Base-by-base conservation (phyloP, 768 basidiomycete genomes). In the Suillus alpinus region DNA sequence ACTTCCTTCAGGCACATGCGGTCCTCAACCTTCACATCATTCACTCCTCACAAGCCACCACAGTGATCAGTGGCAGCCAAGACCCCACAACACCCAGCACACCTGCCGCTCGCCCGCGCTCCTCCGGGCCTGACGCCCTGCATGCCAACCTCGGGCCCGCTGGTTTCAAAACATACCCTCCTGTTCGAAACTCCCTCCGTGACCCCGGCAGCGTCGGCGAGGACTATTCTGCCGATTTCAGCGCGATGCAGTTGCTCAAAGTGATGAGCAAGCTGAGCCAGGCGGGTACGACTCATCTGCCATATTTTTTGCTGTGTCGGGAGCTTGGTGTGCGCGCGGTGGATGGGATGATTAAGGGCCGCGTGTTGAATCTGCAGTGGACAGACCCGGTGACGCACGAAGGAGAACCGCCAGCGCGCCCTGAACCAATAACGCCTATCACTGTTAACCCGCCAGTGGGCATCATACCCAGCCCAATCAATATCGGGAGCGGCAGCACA, bases 11-110 rank as follows among this genome's bases (percentile, higher is more conserved):
- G 75, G 92, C 92, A 0, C 89, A 94, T 61, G 81, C 91, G 0
- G 77, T 92, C 1, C 82, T 94, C 59, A 94, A 94, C 65, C 82
- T 94, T 14, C 92, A 94, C 70, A 89, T 94, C 71, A 90, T 94
- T 57, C 91, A 94, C 66, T 88, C 91, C 2, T 87, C 88, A 1
- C 89, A 92, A 68, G 71, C 75, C 3, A 71, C 70, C 23, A 67
- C 68, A 43, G 1, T 12, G 6, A 29, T 10, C 23, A 26, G 37
- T 26, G 66, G 71, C 60, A 67, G 73, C 56, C 73, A 72, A 65
- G 70, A 73, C 34, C 71, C 68, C 58, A 74, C 61, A 23, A 73
- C 64, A 62, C 72, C 65, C 29, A 72, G 71, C 49, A 74, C 71
- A 16, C 69, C 73, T 36, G 74, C 68, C 51, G 68, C 71, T 46